Evolutionary conservation across 1,139 yeast genomes (phyloP), one percentile per base, ranked within the genome.

Genomic region (Sugiyamaella neomexicana): DNA sequence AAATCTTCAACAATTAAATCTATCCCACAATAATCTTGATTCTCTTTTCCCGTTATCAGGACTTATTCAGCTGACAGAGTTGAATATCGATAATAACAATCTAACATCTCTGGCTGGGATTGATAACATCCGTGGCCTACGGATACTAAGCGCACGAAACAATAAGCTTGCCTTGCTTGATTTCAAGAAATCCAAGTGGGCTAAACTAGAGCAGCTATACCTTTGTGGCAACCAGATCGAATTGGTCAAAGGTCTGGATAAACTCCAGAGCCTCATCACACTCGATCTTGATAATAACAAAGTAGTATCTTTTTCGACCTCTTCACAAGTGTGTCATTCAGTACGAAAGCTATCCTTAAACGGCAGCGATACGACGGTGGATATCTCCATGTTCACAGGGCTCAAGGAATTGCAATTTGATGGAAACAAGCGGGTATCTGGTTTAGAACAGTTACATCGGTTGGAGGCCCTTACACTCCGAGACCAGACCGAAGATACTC

Each of bases 1-100:
- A 15, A 65, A 68, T 34, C 62, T 75, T 23, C 70, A 62, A 39
- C 61, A 62, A 9, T 58, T 75, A 17, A 62, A 70, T 51, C 55
- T 74, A 7, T 58, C 67, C 3, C 53, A 62, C 20, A 75, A 75
- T 50, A 56, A 61, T 13, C 59, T 74, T 13, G 67, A 69, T n/a
- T 65, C 65, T 32, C 56, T 69, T 46, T 62, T 66, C 38, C 70
- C 75, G 2, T 46, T 73, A 39, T 60, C 70, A 12, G 58, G 58
- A 17, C 56, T 71, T 53, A 54, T 59, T 17, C 70, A 69, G 49
- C 59, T 72, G 45, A 59, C 71, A 2, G 68, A 67, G 27, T 60
- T 71, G 38, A 62, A 65, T 34, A 65, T 66, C 5, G 65, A 66
- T 54, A 53, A 63, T 50, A 70, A 69, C 46, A 57, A 58, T 16